These are phyloP conservation scores for Exserohilum turcica DNA, from an alignment of 2,329 filamentous ascomycete species.

Conservation along the genomic window DNA sequence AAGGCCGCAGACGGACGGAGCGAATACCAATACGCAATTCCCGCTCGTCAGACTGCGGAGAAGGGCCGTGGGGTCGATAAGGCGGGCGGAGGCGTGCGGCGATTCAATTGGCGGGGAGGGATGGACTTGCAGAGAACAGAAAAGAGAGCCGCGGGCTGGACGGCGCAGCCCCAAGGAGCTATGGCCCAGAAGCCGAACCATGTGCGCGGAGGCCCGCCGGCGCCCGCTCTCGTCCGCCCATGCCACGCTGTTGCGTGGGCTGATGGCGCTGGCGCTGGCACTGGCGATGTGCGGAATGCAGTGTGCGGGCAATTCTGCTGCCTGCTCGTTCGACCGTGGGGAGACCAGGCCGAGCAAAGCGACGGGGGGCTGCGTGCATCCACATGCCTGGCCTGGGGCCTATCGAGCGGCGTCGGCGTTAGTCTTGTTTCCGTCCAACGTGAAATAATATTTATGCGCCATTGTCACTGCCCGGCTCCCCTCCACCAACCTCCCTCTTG, in stretches of 20 bases:
- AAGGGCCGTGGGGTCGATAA: conserved; percentile 37
- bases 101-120: conserved; percentile 30
- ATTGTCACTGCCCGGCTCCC: conserved; percentile 16
- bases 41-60: conserved; percentile 27
- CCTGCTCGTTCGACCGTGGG: conserved; percentile 33
- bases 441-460: conserved; percentile 33
- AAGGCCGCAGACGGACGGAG: conserved; percentile 22
- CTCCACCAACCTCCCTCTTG: conserved; percentile 12
- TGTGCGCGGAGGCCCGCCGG: conserved; percentile 24
- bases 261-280: too few species aligned
- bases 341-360: conserved; percentile 20
- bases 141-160: conserved; percentile 18
- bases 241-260: conserved; percentile 7
- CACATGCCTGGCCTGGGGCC: too few species aligned
- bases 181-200: conserved; percentile 26
- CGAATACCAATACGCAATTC: conserved; percentile 35
- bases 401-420: conserved; percentile 25
- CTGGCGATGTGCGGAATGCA: conserved; percentile 10
- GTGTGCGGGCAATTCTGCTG: conserved; percentile 9
- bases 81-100: conserved; percentile 17
- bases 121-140: conserved; percentile 20
- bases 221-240: neutral
- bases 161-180: conserved; percentile 24
- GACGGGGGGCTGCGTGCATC: too few species aligned
- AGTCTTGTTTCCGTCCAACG: conserved; percentile 18